A percentile compares a stretch with the other conserved stretches of the same genome.
phyloP scores from a whole-genome alignment of 2,329 filamentous ascomycete species.

The Coniosporium tulheliwenetii region DNA sequence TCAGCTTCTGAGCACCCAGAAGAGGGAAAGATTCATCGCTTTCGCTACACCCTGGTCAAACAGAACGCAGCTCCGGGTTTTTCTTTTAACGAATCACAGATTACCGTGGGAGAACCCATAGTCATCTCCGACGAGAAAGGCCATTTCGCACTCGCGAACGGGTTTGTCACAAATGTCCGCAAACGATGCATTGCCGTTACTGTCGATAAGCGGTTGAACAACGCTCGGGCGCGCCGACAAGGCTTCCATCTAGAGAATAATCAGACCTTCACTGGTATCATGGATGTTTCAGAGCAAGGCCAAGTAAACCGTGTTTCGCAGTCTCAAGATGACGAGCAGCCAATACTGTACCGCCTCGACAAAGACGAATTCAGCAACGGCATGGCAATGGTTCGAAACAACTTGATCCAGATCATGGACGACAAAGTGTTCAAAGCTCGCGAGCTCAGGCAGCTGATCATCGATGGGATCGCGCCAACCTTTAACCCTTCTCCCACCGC shows the following conservation, averaged over 20 bases:
- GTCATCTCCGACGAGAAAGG: conserved; percentile 94
- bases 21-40: conserved; percentile 78
- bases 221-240: conserved; percentile 58
- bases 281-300: conserved; percentile 45
- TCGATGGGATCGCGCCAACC: conserved; percentile 56
- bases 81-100: conserved; percentile 83
- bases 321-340: conserved; percentile 23
- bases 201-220: conserved; percentile 80
- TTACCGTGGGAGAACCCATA: conserved; percentile 74
- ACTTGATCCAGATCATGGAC: conserved; percentile 83
- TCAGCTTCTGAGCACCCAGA: conserved; percentile 54
- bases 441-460: conserved; percentile 62
- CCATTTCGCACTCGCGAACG: conserved; percentile 87
- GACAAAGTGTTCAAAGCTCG: conserved; percentile 54
- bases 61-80: conserved; percentile 44
- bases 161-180: conserved; percentile 67
- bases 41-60: conserved; percentile 72
- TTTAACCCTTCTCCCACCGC: conserved; percentile 55
- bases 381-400: conserved; percentile 89
- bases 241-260: conserved; percentile 65
- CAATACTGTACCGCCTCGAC: conserved; percentile 68
- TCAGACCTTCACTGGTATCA: conserved; percentile 80
- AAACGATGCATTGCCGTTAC: conserved; percentile 69
- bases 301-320: conserved; percentile 18
- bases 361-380: conserved; percentile 98